phyloP scores from a whole-genome alignment of 176 grass and related monocot genomes.

The Eragrostis curvula region DNA sequence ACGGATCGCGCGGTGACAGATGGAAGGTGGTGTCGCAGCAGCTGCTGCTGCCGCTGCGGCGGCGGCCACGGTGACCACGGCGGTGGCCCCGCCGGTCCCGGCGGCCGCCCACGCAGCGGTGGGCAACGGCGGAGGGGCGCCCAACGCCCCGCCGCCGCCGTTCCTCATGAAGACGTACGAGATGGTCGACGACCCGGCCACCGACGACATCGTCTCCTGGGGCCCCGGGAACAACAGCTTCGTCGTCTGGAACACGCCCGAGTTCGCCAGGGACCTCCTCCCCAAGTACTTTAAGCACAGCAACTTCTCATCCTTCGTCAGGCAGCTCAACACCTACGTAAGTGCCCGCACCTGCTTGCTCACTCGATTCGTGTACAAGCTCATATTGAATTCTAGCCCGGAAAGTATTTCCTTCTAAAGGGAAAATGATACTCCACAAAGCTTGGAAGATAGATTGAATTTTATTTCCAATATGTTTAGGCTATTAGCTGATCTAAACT shows the following conservation, averaged over 20 bases:
- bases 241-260: slow-evolving; percentile 87
- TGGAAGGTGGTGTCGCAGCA: slow-evolving; percentile 28
- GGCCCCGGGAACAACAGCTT: slow-evolving; percentile 84
- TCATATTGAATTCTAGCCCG: not conserved
- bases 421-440: not conserved
- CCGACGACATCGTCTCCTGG: slow-evolving; percentile 77
- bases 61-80: slow-evolving; percentile 24
- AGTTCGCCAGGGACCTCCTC: slow-evolving; percentile 90
- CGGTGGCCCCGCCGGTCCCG: slow-evolving; percentile 5
- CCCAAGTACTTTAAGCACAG: slow-evolving; percentile 97
- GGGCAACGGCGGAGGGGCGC: slow-evolving; percentile 6
- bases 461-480: not conserved
- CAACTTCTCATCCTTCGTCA: slow-evolving; percentile 92
- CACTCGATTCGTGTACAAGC: not conserved
- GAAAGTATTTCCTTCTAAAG: not conserved
- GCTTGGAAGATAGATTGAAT: not conserved
- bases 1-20: slow-evolving; percentile 31
- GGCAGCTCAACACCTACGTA: slow-evolving; percentile 95
- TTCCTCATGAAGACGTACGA: slow-evolving; percentile 95
- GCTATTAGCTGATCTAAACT: not conserved
- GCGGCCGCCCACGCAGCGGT: slow-evolving; percentile 14
- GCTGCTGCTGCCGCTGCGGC: not conserved
- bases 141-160: slow-evolving; percentile 58
- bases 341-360: not conserved
- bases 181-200: slow-evolving; percentile 87